Conservation (phyloP, 768 basidiomycete species). For the Lentinula boryana region DNA sequence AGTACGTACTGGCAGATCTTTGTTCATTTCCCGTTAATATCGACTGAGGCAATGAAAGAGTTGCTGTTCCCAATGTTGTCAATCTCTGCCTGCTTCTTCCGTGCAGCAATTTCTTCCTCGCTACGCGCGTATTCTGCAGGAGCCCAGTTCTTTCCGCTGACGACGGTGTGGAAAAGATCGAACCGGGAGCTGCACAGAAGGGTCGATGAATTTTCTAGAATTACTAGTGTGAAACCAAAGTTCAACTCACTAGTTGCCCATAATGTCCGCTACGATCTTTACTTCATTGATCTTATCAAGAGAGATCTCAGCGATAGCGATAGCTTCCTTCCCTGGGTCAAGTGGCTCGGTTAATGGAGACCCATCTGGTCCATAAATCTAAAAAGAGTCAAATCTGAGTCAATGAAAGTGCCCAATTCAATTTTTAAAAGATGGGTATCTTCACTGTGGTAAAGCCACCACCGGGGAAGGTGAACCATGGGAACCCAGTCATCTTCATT, state of each 20-base stretch:
- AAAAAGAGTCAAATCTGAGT: not conserved
- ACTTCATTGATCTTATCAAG: slow-evolving; percentile 22
- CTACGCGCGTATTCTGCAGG: slow-evolving; percentile 12
- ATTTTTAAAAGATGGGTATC: not conserved
- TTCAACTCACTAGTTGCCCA: slow-evolving; percentile 18
- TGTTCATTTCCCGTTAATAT: not conserved
- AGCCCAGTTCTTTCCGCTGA: slow-evolving; percentile 21
- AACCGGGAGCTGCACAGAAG: slow-evolving; percentile 14
- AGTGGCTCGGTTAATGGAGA: slow-evolving; percentile 15
- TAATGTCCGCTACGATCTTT: slow-evolving; percentile 20
- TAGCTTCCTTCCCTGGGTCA: slow-evolving; percentile 20
- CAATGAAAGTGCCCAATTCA: not conserved
- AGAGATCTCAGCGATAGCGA: slow-evolving; percentile 22
- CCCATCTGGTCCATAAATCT: slow-evolving; percentile 27
- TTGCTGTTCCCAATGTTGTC: slow-evolving; percentile 7
- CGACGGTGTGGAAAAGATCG: slow-evolving; percentile 21
- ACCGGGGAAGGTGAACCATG: slow-evolving; percentile 23
- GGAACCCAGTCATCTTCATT: slow-evolving; percentile 22
- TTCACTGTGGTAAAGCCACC: slow-evolving; percentile 20
- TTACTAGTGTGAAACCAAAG: not conserved
- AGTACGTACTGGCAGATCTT: not conserved
- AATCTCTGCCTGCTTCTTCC: slow-evolving; percentile 7
- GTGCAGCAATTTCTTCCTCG: slow-evolving; percentile 7
- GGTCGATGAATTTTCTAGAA: not conserved
- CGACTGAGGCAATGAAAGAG: not conserved